phyloP scores from a whole-genome alignment of 2,329 filamentous ascomycete genomes.

The Bipolaris bicolor region DNA sequence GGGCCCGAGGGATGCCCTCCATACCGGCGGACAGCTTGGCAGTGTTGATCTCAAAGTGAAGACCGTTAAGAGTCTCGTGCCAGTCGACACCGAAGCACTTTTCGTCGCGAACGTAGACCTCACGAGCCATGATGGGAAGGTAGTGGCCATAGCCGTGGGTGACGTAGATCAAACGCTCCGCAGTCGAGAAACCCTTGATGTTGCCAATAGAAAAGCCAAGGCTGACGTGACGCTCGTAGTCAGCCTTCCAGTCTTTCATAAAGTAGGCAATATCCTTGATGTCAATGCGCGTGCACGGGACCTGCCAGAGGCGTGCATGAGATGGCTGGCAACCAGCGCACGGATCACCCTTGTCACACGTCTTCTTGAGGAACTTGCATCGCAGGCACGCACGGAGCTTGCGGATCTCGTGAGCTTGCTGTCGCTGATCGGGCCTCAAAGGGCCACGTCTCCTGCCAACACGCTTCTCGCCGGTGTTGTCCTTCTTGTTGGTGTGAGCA shows the following conservation, averaged over 20 bases:
- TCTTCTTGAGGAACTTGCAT: slow-evolving; percentile 99
- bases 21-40: slow-evolving; percentile 87
- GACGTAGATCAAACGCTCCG: slow-evolving; percentile 78
- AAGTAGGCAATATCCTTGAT: slow-evolving; percentile 99
- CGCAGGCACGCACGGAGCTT: slow-evolving; percentile 92
- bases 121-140: slow-evolving; percentile 88
- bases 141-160: slow-evolving; percentile 96
- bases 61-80: slow-evolving; percentile 80
- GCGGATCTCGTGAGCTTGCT: slow-evolving; percentile 95
- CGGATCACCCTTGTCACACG: slow-evolving; percentile 95
- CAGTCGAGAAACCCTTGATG: slow-evolving; percentile 79
- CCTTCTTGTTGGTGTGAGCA: slow-evolving; percentile 74
- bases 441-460: slow-evolving; percentile 89
- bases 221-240: slow-evolving; percentile 89
- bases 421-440: slow-evolving; percentile 88
- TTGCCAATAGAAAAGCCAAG: slow-evolving; percentile 91
- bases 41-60: slow-evolving; percentile 85
- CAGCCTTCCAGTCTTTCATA: slow-evolving; percentile 99
- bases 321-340: slow-evolving; percentile 95
- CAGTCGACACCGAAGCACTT: slow-evolving; percentile 93
- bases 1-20: slow-evolving; percentile 80
- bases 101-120: slow-evolving; percentile 90
- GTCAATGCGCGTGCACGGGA: slow-evolving; percentile 95
- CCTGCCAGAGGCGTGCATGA: slow-evolving; percentile 94
- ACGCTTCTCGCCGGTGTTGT: slow-evolving; percentile 81